A percentile compares a stretch with the other conserved stretches of the same genome.
These are phyloP conservation scores for Ogataea pignaliae DNA, from an alignment of 805 yeast genomes.

Conservation along the genomic window DNA sequence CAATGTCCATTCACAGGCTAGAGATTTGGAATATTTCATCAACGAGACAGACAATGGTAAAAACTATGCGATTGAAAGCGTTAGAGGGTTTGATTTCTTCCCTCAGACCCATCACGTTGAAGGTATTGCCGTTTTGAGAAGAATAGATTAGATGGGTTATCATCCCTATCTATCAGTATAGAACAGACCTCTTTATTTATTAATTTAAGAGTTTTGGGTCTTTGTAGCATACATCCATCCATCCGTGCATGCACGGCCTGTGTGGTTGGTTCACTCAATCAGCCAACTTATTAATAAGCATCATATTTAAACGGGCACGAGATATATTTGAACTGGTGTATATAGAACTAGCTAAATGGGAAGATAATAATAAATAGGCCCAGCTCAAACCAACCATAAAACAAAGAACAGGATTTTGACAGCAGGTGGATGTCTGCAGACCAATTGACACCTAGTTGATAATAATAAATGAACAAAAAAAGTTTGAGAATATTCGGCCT, in stretches of 20 bases:
- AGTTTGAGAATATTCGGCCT: background rate
- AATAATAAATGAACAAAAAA: slow-evolving; percentile 3
- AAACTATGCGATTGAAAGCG: slow-evolving; percentile 67
- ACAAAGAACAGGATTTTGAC: background rate
- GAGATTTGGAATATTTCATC: slow-evolving; percentile 84
- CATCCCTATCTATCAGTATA: too few relatives aligned
- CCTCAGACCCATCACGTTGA: slow-evolving; percentile 61
- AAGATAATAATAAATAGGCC: too few relatives aligned
- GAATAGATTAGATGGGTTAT: slow-evolving; percentile 6
- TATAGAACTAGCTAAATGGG: too few relatives aligned
- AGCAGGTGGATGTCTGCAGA: too few relatives aligned
- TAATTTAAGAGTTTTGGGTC: too few relatives aligned
- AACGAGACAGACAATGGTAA: slow-evolving; percentile 58
- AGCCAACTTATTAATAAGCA: too few relatives aligned
- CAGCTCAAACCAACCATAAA: background rate
- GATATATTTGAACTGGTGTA: too few relatives aligned
- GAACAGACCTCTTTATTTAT: background rate
- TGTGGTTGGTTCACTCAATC: too few relatives aligned
- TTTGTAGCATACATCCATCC: too few relatives aligned
- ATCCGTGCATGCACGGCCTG: too few relatives aligned
- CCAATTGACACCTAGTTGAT: background rate
- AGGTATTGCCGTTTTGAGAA: slow-evolving; percentile 42
- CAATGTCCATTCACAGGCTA: slow-evolving; percentile 95
- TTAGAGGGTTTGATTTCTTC: slow-evolving; percentile 94
- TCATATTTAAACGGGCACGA: too few relatives aligned